A percentile compares a stretch with the other conserved stretches of the same genome.
phyloP scores from a whole-genome alignment of 2,329 filamentous ascomycete species.

The Colletotrichum cuscutae region DNA sequence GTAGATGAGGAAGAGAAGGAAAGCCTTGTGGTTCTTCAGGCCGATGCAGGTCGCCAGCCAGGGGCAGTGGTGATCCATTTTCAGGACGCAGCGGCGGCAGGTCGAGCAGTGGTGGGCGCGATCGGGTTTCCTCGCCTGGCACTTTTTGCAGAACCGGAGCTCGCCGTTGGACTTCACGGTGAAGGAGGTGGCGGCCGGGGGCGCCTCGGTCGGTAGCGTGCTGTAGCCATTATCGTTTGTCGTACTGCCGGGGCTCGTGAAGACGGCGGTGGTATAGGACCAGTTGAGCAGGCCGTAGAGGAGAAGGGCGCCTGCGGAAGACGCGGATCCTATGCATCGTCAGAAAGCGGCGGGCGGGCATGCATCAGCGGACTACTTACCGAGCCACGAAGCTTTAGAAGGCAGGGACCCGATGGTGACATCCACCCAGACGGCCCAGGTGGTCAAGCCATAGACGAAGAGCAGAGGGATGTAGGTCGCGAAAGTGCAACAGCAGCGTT shows the following conservation, averaged over 20 bases:
- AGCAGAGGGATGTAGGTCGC: slow-evolving; percentile 86
- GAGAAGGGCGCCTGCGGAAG: slow-evolving; percentile 72
- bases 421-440: slow-evolving; percentile 93
- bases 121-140: slow-evolving; percentile 92
- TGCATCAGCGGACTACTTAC: slow-evolving; percentile 51
- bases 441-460: slow-evolving; percentile 91
- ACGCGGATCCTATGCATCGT: slow-evolving; percentile 55
- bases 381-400: slow-evolving; percentile 65
- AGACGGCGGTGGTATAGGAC: slow-evolving; percentile 93
- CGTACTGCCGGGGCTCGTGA: slow-evolving; percentile 85
- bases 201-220: slow-evolving; percentile 79
- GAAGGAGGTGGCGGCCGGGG: slow-evolving; percentile 73
- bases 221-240: slow-evolving; percentile 77
- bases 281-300: slow-evolving; percentile 86
- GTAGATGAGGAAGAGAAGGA: slow-evolving; percentile 91
- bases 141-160: slow-evolving; percentile 95
- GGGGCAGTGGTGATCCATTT: slow-evolving; percentile 99
- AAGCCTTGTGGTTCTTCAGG: slow-evolving; percentile 93
- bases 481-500: slow-evolving; percentile 84
- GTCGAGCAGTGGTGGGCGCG: slow-evolving; percentile 97
- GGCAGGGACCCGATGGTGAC: slow-evolving; percentile 74
- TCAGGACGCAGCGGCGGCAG: slow-evolving; percentile 92
- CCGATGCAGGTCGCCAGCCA: slow-evolving; percentile 98
- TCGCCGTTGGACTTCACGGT: slow-evolving; percentile 94
- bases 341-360: slow-evolving; percentile 23